Base-by-base conservation (phyloP, 1,284 basidiomycete genomes). In the Ganoderma resinaceum region DNA sequence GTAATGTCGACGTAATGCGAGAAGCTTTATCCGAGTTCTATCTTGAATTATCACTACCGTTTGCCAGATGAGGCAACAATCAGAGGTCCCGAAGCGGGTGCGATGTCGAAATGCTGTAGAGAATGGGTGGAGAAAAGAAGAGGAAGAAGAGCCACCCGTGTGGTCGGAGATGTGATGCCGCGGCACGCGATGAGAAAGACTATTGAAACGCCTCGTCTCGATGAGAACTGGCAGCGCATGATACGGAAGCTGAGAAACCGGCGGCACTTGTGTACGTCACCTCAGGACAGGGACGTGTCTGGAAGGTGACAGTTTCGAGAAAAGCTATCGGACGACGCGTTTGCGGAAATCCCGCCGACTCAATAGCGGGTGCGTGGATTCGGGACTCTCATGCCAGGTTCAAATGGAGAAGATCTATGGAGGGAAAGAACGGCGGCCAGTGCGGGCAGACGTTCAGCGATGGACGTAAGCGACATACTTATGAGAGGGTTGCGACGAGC, bases 71-170 rank as follows among this genome's bases (percentile, higher is more conserved):
- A 31, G 55, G 16, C 35, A 59, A 35, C 35, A 35, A 33, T 59
- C 37, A 23, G 37, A 37, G 52, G 52, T 31, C 52, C 52, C 52
- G 52, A 55, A 20, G 31, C 52, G 3, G 52, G 26, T 31, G 12
- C 29, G 52, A 55, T 29, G 31, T 55, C 52, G 52, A 55, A 55
- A 31, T 55, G 52, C 52, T 29, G 52, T 33, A 6, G 52, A 31
- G 52, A 55, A 55, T 55, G 52, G 31, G 52, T 55, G 52, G 52
- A 55, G 52, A 14, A 55, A 55, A 55, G 52, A 55, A 55, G 52
- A 55, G 20, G 43, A 46, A 46, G 43, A 46, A 23, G n/a, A 18
- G 58, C 23, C 8, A 42, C 37, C 57, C 58, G 58, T 40, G 58
- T 29, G 37, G 37, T 40, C 23, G 9, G 58, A 37, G 37, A 40